A percentile compares a stretch with the other conserved stretches of the same genome.
Conservation (phyloP, 179 eudicot genomes). For the Spinacia oleracea region DNA sequence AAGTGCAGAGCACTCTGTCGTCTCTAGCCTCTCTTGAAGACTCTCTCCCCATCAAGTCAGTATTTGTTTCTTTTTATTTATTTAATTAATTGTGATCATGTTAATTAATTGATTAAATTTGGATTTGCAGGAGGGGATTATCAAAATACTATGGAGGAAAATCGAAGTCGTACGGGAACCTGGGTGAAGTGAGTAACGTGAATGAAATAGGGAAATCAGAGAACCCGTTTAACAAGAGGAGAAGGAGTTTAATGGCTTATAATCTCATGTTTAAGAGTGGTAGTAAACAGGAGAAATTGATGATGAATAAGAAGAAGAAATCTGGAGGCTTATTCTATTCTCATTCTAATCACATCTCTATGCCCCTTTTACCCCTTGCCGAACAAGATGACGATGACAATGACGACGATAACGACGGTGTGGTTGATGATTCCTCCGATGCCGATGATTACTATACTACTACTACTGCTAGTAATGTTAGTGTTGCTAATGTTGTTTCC, state of each 20-base stretch:
- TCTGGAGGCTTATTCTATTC: background rate
- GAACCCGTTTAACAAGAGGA: conserved; percentile 2
- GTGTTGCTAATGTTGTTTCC: background rate
- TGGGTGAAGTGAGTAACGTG: background rate
- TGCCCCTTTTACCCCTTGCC: conserved; percentile 2
- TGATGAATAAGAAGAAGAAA: background rate
- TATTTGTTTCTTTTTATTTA: background rate
- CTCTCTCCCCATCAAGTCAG: conserved; percentile 4
- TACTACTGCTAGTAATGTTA: background rate
- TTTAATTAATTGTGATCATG: background rate
- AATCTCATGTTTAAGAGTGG: background rate
- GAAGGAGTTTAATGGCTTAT: background rate
- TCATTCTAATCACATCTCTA: conserved; percentile 6
- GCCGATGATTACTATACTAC: background rate
- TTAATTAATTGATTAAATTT: background rate
- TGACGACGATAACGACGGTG: background rate
- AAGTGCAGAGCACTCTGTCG: background rate
- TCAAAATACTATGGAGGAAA: background rate
- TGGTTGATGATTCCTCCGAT: background rate
- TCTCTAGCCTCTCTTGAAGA: conserved; percentile 3
- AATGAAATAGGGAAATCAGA: background rate
- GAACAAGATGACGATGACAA: background rate
- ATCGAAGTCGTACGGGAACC: background rate
- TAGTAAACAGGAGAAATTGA: no score
- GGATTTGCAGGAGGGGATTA: background rate